Percentiles rank a stretch among this genome's conserved stretches.
Conservation (phyloP, 192 early-diverging fungal genomes). For the Oehlia diaphana region DNA sequence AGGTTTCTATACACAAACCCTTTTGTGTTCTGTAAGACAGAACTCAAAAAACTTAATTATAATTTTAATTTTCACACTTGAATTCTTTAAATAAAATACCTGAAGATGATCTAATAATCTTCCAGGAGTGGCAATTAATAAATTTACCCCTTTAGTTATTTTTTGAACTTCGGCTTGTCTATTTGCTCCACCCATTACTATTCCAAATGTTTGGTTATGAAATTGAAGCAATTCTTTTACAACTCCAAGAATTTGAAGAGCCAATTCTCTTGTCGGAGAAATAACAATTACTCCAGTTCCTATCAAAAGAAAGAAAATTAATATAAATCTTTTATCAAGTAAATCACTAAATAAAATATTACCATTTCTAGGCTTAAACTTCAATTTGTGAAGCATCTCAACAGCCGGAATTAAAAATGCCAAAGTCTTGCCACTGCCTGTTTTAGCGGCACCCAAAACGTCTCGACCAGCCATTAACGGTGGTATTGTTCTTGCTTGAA, state of each 20-base stretch:
- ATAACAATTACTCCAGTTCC: slow-evolving; percentile 94
- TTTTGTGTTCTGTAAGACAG: slow-evolving; percentile 76
- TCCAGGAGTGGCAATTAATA: slow-evolving; percentile 95
- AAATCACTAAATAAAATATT: slow-evolving; percentile 13
- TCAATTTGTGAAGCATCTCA: slow-evolving; percentile 82
- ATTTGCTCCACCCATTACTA: slow-evolving; percentile 98
- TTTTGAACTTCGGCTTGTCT: slow-evolving; percentile 95
- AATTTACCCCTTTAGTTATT: slow-evolving; percentile 93
- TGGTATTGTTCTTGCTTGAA: slow-evolving; percentile 95
- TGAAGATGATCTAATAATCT: slow-evolving; percentile 98
- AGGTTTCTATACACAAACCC: slow-evolving; percentile 94
- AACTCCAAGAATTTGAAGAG: slow-evolving; percentile 98
- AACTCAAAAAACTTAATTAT: not conserved
- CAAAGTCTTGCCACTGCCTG: slow-evolving; percentile 91
- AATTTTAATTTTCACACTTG: not conserved
- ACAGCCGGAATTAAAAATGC: slow-evolving; percentile 96
- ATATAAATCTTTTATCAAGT: not conserved
- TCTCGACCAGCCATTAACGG: slow-evolving; percentile 95
- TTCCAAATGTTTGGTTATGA: slow-evolving; percentile 97
- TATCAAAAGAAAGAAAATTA: slow-evolving; percentile 2
- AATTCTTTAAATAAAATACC: slow-evolving; percentile 34
- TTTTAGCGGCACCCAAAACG: slow-evolving; percentile 98
- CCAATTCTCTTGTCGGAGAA: slow-evolving; percentile 97
- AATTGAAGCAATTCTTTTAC: slow-evolving; percentile 92
- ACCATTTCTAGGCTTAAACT: slow-evolving; percentile 98